A percentile compares a stretch with the other conserved stretches of the same genome.
phyloP scores from a whole-genome alignment of 257 asterid genomes.

The Ocimum tenuiflorum region DNA sequence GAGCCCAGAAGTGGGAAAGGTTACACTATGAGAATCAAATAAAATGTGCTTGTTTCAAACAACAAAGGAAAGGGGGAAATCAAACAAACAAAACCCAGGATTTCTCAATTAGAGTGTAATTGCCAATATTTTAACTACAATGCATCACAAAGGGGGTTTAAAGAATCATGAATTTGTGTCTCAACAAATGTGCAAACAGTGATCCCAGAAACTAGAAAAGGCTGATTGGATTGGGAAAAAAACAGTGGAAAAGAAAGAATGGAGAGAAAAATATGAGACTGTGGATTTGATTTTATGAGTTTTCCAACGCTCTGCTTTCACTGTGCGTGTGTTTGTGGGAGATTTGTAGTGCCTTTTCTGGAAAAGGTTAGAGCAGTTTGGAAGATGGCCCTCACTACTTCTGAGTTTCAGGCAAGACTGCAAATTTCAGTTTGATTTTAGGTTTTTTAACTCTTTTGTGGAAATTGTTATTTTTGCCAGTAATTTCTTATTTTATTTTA shows the following conservation, averaged over 20 bases:
- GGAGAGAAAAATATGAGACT: constrained; percentile 21
- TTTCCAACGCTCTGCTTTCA: constrained; percentile 18
- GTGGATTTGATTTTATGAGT: constrained; percentile 18
- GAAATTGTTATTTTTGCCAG: not conserved
- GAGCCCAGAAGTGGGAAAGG: constrained; percentile 10
- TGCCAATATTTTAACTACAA: not conserved
- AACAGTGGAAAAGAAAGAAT: constrained; percentile 16
- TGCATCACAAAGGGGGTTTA: not conserved
- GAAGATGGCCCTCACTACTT: constrained; percentile 25
- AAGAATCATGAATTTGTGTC: constrained; percentile 16
- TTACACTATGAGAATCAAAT: not conserved
- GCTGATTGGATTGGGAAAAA: constrained; percentile 14
- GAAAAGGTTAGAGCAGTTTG: constrained; percentile 26
- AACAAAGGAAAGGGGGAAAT: not conserved
- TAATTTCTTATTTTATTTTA: not conserved
- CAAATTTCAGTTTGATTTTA: constrained; percentile 1
- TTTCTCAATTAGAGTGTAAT: not conserved
- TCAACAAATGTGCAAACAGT: constrained; percentile 30
- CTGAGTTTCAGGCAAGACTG: constrained; percentile 19
- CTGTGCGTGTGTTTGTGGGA: constrained; percentile 5
- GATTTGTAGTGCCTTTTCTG: constrained; percentile 20
- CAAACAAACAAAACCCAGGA: constrained; percentile 5
- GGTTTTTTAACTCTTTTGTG: not conserved
- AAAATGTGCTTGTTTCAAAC: not conserved
- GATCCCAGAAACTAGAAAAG: constrained; percentile 11